Conservation (phyloP, 495 filamentous ascomycete genomes). For the Sordaria brevicollis region DNA sequence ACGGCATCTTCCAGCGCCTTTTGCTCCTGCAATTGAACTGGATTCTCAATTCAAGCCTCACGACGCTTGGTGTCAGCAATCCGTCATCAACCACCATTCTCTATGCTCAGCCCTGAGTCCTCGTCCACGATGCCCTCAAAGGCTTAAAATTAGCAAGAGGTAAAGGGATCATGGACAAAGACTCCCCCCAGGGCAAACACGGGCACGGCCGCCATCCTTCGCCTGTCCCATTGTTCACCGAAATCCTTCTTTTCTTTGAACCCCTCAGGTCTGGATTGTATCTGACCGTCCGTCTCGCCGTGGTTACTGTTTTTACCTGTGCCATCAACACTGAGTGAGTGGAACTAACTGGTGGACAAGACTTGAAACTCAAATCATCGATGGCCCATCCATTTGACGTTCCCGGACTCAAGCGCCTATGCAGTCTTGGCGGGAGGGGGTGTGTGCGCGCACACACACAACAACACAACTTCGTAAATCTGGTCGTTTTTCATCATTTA, state of each 20-base stretch:
- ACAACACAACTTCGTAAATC: no score
- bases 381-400: no score
- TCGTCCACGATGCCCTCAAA: background rate
- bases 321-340: background rate
- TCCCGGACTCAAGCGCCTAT: no score
- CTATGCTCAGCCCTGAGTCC: background rate
- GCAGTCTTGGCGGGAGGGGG: no score
- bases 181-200: background rate
- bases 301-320: background rate
- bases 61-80: background rate
- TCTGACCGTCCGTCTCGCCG: background rate
- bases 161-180: background rate
- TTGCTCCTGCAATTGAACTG: background rate
- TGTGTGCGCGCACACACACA: no score
- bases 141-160: background rate
- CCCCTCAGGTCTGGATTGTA: background rate
- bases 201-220: background rate
- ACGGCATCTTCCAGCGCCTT: background rate
- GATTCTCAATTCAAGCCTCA: no score
- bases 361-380: background rate
- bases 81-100: background rate
- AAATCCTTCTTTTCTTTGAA: background rate
- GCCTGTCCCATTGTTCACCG: background rate
- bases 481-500: no score
- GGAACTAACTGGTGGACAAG: no score